Evolutionary conservation across 2,329 filamentous ascomycete genomes (phyloP), one percentile per base, ranked within the genome.

Genomic region (Tolypocladium nubicola): DNA sequence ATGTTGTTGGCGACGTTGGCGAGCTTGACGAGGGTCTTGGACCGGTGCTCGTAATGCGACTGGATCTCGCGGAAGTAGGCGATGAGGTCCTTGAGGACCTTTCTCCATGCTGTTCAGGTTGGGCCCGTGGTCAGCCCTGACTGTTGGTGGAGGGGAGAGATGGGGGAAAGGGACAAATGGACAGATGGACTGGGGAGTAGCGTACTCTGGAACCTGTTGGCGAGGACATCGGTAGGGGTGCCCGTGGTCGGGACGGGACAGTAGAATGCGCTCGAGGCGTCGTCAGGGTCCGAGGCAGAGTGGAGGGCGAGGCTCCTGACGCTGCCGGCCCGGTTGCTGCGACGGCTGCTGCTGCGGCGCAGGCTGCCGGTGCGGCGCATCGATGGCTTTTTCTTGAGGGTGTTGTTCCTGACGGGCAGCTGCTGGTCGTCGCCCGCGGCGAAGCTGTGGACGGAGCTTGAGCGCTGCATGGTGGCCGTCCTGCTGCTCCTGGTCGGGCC

Each of bases 41-140:
- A 82, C 60, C 89, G 86, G 57, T 87, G 81, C 67, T 99, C 93
- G 71, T 97, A 97, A 53, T 92, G 89, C 54, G 82, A 82, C 68
- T 96, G 90, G 52, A 97, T 85, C 70, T 97, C 94, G 65, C 90
- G 86, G 70, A 97, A 97, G 71, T 96, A 97, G 57, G 88, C 77
- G 63, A 97, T 96, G 50, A 97, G 79, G 63, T 97, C 92, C 71
- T 97, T 97, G 56, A 99, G 81, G 16, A 97, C 82, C 76, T 96
- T 96, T 65, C 94, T 85, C 94, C 94, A 99, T 55, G 89, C 91
- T 95, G 64, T 56, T 26, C 37, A 21, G 30, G 6, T 11, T n/a
- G 45, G 4, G n/a, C 10, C 11, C 41, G 21, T 26, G 21, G 47
- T 52, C 47, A 52, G 47, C 47, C 21, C 19, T 9, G 16, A 6